Percentiles rank a stretch among this genome's conserved stretches.
phyloP scores from a whole-genome alignment of 495 filamentous ascomycete species.

The Niebla homalea region DNA sequence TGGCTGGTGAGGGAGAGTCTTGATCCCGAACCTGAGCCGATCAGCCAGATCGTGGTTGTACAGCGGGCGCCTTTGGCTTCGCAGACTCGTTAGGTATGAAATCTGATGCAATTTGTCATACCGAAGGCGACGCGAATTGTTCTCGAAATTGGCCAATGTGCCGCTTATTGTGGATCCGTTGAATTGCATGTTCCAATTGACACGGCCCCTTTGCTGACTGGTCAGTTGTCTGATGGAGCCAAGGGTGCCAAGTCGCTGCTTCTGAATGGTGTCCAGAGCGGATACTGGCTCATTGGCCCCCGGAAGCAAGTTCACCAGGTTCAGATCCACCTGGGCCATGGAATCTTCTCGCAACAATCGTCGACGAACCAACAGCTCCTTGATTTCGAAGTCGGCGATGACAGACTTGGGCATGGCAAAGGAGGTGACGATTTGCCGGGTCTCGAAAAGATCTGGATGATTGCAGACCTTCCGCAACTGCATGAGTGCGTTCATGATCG shows the following conservation, averaged over 20 bases:
- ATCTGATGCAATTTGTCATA: constrained; percentile 70
- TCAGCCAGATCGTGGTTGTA: constrained; percentile 67
- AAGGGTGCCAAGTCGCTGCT: constrained; percentile 24
- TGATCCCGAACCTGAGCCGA: constrained; percentile 48
- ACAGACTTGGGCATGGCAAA: constrained; percentile 83
- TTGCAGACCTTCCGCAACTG: constrained; percentile 97
- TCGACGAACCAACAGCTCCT: constrained; percentile 57
- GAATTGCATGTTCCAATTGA: constrained; percentile 40
- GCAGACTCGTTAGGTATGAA: constrained; percentile 67
- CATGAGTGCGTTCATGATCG: constrained; percentile 97
- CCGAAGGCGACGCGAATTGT: constrained; percentile 51
- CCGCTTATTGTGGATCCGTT: constrained; percentile 54
- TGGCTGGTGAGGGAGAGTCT: constrained; percentile 39
- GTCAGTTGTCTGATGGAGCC: constrained; percentile 15
- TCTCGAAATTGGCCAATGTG: constrained; percentile 59
- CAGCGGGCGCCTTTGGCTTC: constrained; percentile 66
- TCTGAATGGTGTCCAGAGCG: constrained; percentile 25
- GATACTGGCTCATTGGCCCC: constrained; percentile 48
- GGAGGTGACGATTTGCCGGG: constrained; percentile 93
- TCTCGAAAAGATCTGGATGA: constrained; percentile 94
- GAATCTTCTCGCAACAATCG: constrained; percentile 52
- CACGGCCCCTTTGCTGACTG: constrained; percentile 15
- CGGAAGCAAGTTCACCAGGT: constrained; percentile 71
- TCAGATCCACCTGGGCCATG: constrained; percentile 52
- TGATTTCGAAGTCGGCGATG: constrained; percentile 62